phyloP scores from a whole-genome alignment of 2,329 filamentous ascomycete species.

The Amphichorda felina region DNA sequence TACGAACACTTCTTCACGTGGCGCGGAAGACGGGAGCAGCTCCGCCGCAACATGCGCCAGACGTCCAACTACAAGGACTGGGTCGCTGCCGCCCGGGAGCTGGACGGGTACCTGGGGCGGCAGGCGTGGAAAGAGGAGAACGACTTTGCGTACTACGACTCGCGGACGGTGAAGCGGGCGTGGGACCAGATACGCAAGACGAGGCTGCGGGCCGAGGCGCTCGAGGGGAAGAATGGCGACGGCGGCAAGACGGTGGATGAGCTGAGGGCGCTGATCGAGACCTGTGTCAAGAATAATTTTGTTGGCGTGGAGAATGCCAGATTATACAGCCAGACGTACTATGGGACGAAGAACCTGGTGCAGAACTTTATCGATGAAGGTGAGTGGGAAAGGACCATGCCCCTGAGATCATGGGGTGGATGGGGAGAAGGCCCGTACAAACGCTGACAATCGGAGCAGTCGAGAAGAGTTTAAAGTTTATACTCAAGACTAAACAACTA shows the following conservation, averaged over 20 bases:
- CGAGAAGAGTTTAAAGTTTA: slow-evolving; percentile 52
- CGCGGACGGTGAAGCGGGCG: slow-evolving; percentile 67
- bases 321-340: slow-evolving; percentile 96
- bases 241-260: slow-evolving; percentile 52
- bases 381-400: slow-evolving; percentile 17
- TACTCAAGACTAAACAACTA: slow-evolving; percentile 57
- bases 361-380: slow-evolving; percentile 83
- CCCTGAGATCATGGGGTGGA: background rate
- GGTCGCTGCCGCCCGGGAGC: slow-evolving; percentile 63
- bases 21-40: slow-evolving; percentile 63
- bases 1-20: slow-evolving; percentile 91
- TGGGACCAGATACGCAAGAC: slow-evolving; percentile 61
- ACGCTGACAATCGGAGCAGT: slow-evolving; percentile 27
- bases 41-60: slow-evolving; percentile 59
- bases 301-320: slow-evolving; percentile 87
- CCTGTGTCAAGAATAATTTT: slow-evolving; percentile 96
- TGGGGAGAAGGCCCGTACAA: background rate
- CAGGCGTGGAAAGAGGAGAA: slow-evolving; percentile 69
- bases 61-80: slow-evolving; percentile 73
- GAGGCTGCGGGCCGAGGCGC: slow-evolving; percentile 45
- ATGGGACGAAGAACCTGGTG: slow-evolving; percentile 89
- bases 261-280: slow-evolving; percentile 66
- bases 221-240: slow-evolving; percentile 26
- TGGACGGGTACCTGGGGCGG: slow-evolving; percentile 75
- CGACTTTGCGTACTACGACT: slow-evolving; percentile 78